Conservation (phyloP, 2,329 filamentous ascomycete genomes). For the Colletotrichum sp. region DNA sequence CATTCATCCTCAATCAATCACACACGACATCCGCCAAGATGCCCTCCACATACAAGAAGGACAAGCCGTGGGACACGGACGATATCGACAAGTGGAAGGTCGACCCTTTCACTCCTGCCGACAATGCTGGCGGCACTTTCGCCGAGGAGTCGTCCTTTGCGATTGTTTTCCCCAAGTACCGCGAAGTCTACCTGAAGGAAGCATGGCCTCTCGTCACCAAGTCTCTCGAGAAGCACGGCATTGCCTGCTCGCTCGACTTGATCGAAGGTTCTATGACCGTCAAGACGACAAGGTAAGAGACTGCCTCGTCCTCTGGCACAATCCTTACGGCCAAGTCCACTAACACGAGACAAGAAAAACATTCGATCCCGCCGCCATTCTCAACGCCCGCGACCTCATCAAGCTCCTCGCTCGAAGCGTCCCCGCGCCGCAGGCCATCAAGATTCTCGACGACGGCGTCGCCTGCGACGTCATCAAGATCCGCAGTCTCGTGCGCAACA, state of each 20-base stretch:
- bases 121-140: conserved; percentile 87
- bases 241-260: conserved; percentile 91
- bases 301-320: conserved; percentile 29
- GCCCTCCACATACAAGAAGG: conserved; percentile 88
- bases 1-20: neutral
- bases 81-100: conserved; percentile 98
- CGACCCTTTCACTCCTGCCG: conserved; percentile 82
- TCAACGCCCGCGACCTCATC: conserved; percentile 93
- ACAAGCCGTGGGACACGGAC: conserved; percentile 95
- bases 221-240: conserved; percentile 83
- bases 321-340: conserved; percentile 48
- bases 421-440: conserved; percentile 89
- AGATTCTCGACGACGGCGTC: conserved; percentile 90
- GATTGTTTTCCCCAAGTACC: conserved; percentile 92
- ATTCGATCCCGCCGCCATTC: conserved; percentile 88
- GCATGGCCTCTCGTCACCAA: conserved; percentile 92
- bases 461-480: conserved; percentile 98
- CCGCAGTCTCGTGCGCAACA: conserved; percentile 85
- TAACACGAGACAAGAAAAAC: conserved; percentile 64
- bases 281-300: conserved; percentile 81
- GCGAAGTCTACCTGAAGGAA: conserved; percentile 91
- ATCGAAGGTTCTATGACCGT: conserved; percentile 97
- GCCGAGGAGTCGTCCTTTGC: conserved; percentile 91
- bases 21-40: conserved; percentile 46
- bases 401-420: conserved; percentile 92